Percentiles rank a stretch among this genome's conserved stretches.
phyloP scores from a whole-genome alignment of 495 filamentous ascomycete species.

The Penicillium riverlandense region DNA sequence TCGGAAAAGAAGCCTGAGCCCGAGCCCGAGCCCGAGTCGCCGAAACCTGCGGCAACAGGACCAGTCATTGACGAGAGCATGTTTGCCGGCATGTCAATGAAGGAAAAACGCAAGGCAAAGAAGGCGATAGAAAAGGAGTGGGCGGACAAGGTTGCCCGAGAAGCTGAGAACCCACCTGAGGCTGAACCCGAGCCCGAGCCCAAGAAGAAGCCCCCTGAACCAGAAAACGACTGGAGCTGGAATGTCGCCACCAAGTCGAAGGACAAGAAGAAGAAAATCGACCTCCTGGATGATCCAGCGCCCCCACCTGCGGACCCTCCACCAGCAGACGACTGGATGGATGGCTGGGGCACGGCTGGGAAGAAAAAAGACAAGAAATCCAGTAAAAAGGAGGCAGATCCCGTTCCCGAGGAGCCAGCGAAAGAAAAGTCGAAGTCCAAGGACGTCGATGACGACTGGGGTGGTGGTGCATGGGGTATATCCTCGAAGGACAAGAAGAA shows the following conservation, averaged over 20 bases:
- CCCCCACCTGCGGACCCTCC: conserved; percentile 13
- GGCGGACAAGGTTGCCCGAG: not conserved
- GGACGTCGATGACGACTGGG: conserved; percentile 46
- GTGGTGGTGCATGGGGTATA: conserved; percentile 11
- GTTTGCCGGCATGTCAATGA: conserved; percentile 1
- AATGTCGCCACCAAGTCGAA: conserved; percentile 23
- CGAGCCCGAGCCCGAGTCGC: conserved; percentile 2
- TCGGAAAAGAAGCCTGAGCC: conserved; percentile 1
- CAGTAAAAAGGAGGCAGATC: conserved; percentile 21
- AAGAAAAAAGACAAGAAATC: conserved; percentile 37
- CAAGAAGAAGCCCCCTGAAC: conserved; percentile 9
- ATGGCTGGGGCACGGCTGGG: conserved; percentile 21
- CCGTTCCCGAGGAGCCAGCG: conserved; percentile 20
- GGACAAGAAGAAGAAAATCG: conserved; percentile 34
- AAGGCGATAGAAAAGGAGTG: conserved; percentile 6
- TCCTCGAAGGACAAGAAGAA: conserved; percentile 15
- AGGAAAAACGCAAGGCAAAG: conserved; percentile 10
- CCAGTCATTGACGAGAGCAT: not conserved
- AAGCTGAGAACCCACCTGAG: conserved; percentile 9
- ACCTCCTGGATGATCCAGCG: conserved; percentile 20
- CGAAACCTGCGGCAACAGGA: conserved; percentile 2
- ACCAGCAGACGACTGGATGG: conserved; percentile 21
- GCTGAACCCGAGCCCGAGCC: conserved; percentile 6
- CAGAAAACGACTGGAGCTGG: conserved; percentile 28
- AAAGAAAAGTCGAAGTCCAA: conserved; percentile 20